Base-by-base conservation (phyloP, 495 filamentous ascomycete species). In the Penicillium egyptiacum region DNA sequence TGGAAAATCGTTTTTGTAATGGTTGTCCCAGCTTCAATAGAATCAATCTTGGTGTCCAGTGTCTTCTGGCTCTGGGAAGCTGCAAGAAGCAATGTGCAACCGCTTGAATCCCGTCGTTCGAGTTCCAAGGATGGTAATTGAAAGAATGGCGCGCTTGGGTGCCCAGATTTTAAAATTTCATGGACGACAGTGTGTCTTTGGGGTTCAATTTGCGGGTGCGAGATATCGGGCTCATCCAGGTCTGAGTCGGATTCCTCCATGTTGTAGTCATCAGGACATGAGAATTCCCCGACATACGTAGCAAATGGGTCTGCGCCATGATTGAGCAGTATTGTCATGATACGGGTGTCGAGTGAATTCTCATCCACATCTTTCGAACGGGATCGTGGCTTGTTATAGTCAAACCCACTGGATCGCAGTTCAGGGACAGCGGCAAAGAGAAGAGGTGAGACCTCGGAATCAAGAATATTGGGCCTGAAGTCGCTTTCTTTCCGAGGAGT, bases 281-380 rank as follows among this genome's bases (percentile, higher is more conserved):
- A 45, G 19, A 45, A 26, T 10, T 26, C 43, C 16, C 41, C 22
- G 4, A 45, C 40, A 41, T 55, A 62, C 5, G 60, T 56, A 30
- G 56, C 41, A 37, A 58, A 62, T 48, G 56, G 60, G 33, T 62
- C 51, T 48, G 60, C 60, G 19, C 55, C 56, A 39, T 58, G 17
- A 25, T 53, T 19, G 5, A 62, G 48, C n/a, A 62, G 56, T 2
- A 37, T 12, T 20, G 25, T 33, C 37, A 62, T 43, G 25, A 58
- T 42, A n/a, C 33, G 50, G 12, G 16, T 52, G 23, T 26, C 19
- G 10, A 50, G 31, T 14, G 40, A 9, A 50, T 26, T 26, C 2
- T 26, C 8, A 11, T 31, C 28, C 28, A 31, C 9, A 11, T 31
- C 5, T 26, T 26, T 26, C 25, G 25, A 6, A 5, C 25, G 25